Base-by-base conservation (phyloP, 371 early-diverging fungal genomes). In the Mucor mucedo region DNA sequence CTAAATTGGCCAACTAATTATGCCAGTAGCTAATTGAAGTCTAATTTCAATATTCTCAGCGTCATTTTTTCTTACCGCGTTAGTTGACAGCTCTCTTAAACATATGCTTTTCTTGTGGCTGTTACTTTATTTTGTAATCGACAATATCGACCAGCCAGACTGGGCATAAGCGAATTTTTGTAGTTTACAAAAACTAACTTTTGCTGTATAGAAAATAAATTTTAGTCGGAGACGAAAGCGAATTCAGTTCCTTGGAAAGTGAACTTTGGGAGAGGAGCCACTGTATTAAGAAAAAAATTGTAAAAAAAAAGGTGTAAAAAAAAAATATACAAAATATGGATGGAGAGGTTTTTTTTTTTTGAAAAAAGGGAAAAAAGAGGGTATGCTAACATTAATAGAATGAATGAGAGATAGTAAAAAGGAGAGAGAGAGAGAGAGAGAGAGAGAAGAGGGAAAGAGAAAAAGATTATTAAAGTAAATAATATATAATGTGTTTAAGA, bases 341-440 rank as follows among this genome's bases (percentile, higher is more conserved):
- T 39, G 14, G 44, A 49, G 21, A 21, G 21, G 21, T 21, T 21
- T 21, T 28, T 39, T 28, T 39, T 16, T 41, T 30, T 35, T 35
- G 8, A 35, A 35, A 35, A 58, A 42, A 21, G 30, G 42, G 32
- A 14, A 55, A 60, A 62, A 65, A 29, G 41, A 49, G 68, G 68
- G 68, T 68, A 68, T 68, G 68, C 63, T 68, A 58, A 44, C 65
- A 65, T 58, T 58, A 49, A 49, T 49, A 49, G 38, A 49, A 33
- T 42, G 58, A 58, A 62, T 55, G 45, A 60, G 54, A 59, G 55
- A 52, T 39, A 65, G 42, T 41, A 47, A 60, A 56, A 60, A 55
- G 38, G 58, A 53, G 33, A 52, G 38, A 45, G 41, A 48, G 28
- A 47, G 59, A 39, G 55, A 53, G 40, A 33, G 38, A 49, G 14